These are phyloP conservation scores for Elongisporangium undulatum DNA, from an alignment of 352 stramenopile species.

Conservation along the genomic window DNA sequence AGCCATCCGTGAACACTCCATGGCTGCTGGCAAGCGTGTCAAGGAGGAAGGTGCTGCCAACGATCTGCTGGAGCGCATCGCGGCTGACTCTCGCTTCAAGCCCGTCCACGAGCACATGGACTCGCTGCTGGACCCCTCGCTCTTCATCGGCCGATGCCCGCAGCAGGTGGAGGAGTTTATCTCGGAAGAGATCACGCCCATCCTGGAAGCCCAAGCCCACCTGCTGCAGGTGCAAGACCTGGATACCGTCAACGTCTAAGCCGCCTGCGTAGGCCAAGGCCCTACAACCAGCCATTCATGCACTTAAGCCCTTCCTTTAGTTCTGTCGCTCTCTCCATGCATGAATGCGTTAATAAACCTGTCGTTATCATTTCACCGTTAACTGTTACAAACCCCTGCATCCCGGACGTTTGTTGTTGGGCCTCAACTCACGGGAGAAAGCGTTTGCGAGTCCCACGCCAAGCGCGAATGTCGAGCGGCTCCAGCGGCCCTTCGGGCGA, in stretches of 20 bases:
- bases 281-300: conserved; percentile 2
- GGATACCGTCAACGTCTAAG: conserved; percentile 96
- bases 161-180: conserved; percentile 97
- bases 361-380: neutral
- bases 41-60: conserved; percentile 98
- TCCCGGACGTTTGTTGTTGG: neutral
- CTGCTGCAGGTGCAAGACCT: conserved; percentile 91
- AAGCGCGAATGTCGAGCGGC: conserved; percentile 36
- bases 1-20: conserved; percentile 98
- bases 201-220: conserved; percentile 88
- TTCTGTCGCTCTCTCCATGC: neutral
- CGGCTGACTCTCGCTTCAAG: conserved; percentile 91
- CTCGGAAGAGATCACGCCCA: conserved; percentile 90
- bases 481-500: conserved; percentile 37
- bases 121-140: conserved; percentile 92
- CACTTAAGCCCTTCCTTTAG: too few species aligned
- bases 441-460: conserved; percentile 4
- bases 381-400: neutral
- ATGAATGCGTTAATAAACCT: neutral
- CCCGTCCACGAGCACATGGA: conserved; percentile 95
- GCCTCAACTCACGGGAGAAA: neutral
- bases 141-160: conserved; percentile 97
- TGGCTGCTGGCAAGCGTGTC: conserved; percentile 96
- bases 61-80: conserved; percentile 97
- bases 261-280: neutral